A percentile compares a stretch with the other conserved stretches of the same genome.
These are phyloP conservation scores for Leccinum fuscescens DNA, from an alignment of 1,284 basidiomycete genomes.

Conservation along the genomic window DNA sequence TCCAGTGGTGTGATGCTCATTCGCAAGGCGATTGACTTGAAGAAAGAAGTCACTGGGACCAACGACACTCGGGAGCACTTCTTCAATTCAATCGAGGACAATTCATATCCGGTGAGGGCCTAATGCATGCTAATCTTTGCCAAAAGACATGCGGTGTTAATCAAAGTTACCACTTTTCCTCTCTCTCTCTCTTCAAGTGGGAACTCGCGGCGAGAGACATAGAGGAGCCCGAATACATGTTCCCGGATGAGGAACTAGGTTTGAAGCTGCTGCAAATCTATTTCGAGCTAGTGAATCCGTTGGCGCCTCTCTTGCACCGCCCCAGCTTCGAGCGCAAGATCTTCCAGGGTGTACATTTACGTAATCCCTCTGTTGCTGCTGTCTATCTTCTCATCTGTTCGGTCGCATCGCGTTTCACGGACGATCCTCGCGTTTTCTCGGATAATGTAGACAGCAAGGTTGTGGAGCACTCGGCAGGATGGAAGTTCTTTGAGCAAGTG, in stretches of 20 bases:
- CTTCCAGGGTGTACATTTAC: constrained; percentile 54
- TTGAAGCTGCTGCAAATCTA: constrained; percentile 63
- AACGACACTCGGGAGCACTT: constrained; percentile 5
- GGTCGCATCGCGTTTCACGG: constrained; percentile 64
- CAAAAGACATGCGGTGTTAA: neutral
- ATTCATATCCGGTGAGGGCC: constrained; percentile 39
- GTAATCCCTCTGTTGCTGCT: constrained; percentile 62
- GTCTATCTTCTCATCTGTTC: constrained; percentile 77
- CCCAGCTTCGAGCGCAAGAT: constrained; percentile 69
- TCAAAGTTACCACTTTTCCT: neutral
- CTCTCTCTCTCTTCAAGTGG: constrained; percentile 35
- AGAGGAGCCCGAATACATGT: constrained; percentile 34
- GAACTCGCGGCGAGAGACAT: constrained; percentile 32
- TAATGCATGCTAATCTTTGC: neutral
- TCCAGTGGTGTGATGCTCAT: constrained; percentile 68
- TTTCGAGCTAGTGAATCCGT: constrained; percentile 61
- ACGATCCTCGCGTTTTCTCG: constrained; percentile 59
- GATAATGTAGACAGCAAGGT: constrained; percentile 35
- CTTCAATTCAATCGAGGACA: constrained; percentile 27
- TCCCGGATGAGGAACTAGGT: constrained; percentile 65
- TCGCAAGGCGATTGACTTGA: constrained; percentile 63
- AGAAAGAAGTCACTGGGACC: constrained; percentile 52
- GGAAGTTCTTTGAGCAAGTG: constrained; percentile 73
- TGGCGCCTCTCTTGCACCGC: constrained; percentile 75
- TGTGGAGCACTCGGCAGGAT: constrained; percentile 58